Evolutionary conservation across 208 protist genomes (phyloP).

Genomic region (Acanthamoeba polyphaga): DNA sequence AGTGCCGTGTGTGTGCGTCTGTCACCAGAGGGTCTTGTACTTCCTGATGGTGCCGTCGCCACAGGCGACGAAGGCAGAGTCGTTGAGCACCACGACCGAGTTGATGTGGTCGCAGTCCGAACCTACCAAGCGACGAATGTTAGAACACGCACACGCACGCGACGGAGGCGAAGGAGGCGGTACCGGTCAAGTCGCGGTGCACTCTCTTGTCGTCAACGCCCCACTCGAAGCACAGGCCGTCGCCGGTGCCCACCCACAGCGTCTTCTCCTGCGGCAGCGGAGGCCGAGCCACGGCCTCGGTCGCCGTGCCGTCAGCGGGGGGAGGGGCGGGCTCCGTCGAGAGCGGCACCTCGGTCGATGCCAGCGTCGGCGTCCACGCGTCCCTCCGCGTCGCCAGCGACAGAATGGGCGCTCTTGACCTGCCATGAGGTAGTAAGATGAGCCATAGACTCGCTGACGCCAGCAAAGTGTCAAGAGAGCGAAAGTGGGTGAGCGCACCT

Average conservation of each 20-base stretch:
- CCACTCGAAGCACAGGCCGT: conserved; percentile 66
- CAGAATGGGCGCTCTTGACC: not conserved
- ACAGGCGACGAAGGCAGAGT: conserved; percentile 24
- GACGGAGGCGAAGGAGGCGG: not conserved
- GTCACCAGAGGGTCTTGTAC: conserved; percentile 27
- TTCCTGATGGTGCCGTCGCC: conserved; percentile 27
- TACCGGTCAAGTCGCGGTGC: conserved; percentile 17
- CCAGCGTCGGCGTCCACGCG: conserved; percentile 20
- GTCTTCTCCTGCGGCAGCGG: conserved; percentile 10
- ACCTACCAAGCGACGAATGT: not conserved
- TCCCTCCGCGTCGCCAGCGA: not conserved
- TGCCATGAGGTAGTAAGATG: not conserved
- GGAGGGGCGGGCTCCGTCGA: not conserved
- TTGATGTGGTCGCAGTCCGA: conserved; percentile 58
- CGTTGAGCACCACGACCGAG: conserved; percentile 4
- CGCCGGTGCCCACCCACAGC: conserved; percentile 19
- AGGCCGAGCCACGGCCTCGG: not conserved
- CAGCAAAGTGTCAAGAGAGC: not conserved
- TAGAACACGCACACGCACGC: not conserved
- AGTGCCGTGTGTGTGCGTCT: too few species aligned
- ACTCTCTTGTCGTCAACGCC: not conserved
- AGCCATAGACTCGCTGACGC: too few species aligned
- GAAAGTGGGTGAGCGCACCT: not conserved
- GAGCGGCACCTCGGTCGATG: conserved; percentile 21
- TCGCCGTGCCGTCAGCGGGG: not conserved